phyloP scores from a whole-genome alignment of 2,329 filamentous ascomycete genomes.

The Herpotrichia juniperi region DNA sequence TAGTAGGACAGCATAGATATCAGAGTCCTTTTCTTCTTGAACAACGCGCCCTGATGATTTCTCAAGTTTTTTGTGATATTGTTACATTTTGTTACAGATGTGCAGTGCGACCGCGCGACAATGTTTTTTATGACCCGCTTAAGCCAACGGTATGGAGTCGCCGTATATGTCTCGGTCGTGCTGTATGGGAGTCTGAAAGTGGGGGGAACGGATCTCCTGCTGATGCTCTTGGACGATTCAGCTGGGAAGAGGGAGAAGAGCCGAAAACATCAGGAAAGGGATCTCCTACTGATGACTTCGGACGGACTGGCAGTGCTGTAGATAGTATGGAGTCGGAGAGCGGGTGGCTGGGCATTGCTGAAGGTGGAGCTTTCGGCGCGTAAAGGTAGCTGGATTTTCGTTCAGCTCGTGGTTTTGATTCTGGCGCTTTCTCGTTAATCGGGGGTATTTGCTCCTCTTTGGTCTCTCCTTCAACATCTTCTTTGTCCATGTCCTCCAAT shows the following conservation, averaged over 20 bases:
- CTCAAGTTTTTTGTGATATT: too few relatives aligned
- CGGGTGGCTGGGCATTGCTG: conserved; percentile 1
- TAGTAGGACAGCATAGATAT: too few relatives aligned
- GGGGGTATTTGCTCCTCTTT: conserved; percentile 1
- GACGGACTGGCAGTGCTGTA: background rate
- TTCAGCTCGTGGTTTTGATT: background rate
- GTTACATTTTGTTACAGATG: too few relatives aligned
- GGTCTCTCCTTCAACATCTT: conserved; percentile 17
- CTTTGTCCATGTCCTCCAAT: conserved; percentile 27
- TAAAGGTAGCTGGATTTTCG: too few relatives aligned
- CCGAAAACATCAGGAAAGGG: conserved; percentile 2
- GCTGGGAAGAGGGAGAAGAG: conserved; percentile 7
- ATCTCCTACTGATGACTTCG: background rate
- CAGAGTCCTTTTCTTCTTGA: too few relatives aligned
- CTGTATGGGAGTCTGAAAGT: conserved; percentile 9
- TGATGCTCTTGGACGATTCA: conserved; percentile 23
- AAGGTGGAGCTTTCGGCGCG: background rate
- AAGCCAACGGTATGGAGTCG: conserved; percentile 36
- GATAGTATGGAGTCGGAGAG: background rate
- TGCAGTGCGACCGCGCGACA: background rate
- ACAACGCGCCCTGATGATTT: too few relatives aligned
- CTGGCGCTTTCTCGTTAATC: conserved; percentile 1
- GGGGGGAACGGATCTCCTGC: conserved; percentile 36
- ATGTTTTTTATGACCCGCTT: background rate
- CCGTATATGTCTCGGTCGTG: conserved; percentile 25